Conservation (phyloP, 192 early-diverging fungal genomes). For the Funneliformis geosporum region DNA sequence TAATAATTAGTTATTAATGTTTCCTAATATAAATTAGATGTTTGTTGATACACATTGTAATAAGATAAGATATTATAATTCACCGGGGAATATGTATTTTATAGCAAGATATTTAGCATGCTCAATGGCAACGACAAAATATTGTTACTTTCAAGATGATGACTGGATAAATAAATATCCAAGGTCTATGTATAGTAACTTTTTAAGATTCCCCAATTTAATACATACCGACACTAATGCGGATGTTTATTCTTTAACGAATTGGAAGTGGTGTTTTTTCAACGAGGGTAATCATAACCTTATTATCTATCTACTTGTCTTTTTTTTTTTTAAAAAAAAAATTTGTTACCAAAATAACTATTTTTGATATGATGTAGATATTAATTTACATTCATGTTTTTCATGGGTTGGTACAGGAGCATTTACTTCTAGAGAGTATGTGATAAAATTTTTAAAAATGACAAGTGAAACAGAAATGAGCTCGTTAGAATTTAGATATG, state of each 20-base stretch:
- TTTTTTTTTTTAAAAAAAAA: not conserved
- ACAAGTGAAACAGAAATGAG: conserved; percentile 48
- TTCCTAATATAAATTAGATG: conserved; percentile 37
- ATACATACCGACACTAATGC: conserved; percentile 56
- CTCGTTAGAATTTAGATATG: conserved; percentile 51
- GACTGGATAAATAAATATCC: conserved; percentile 50
- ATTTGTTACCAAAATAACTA: not conserved
- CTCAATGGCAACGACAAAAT: conserved; percentile 51
- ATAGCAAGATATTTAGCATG: conserved; percentile 61
- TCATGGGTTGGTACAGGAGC: conserved; percentile 53
- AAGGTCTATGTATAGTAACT: conserved; percentile 59
- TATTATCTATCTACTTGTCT: not conserved
- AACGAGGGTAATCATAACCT: conserved; percentile 46
- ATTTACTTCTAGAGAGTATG: conserved; percentile 50
- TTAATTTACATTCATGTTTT: conserved; percentile 55
- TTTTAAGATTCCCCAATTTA: conserved; percentile 53
- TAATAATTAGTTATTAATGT: no score
- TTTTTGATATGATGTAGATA: conserved; percentile 30
- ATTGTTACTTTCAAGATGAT: conserved; percentile 64
- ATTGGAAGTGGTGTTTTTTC: conserved; percentile 61
- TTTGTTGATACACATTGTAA: conserved; percentile 40
- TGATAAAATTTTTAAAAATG: conserved; percentile 51
- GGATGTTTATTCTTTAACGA: conserved; percentile 49
- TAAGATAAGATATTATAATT: conserved; percentile 51
- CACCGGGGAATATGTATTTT: conserved; percentile 50